Evolutionary conservation across 1,139 yeast genomes (phyloP).

Genomic region (Tardiomyces digboiensis): DNA sequence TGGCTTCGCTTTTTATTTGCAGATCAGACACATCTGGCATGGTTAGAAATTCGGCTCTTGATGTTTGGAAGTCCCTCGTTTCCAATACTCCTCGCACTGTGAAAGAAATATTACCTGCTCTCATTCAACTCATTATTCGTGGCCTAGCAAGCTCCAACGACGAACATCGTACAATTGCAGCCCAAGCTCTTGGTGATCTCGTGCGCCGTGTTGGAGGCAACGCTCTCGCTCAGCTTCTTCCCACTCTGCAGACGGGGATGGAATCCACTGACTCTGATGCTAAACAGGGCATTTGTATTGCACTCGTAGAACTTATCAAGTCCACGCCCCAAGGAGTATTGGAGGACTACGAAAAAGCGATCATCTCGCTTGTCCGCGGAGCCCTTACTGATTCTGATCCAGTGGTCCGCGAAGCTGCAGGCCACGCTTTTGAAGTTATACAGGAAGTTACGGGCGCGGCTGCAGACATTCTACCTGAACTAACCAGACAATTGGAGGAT

Average conservation of each 20-base stretch:
- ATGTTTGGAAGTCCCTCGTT: slow-evolving; percentile 95
- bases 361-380: slow-evolving; percentile 66
- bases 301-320: slow-evolving; percentile 73
- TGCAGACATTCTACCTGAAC: slow-evolving; percentile 79
- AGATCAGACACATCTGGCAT: slow-evolving; percentile 86
- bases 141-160: slow-evolving; percentile 76
- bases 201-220: slow-evolving; percentile 92
- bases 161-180: slow-evolving; percentile 79
- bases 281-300: slow-evolving; percentile 95
- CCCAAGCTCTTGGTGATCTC: slow-evolving; percentile 89
- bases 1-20: slow-evolving; percentile 81
- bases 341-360: slow-evolving; percentile 52
- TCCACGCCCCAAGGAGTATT: slow-evolving; percentile 62
- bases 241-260: slow-evolving; percentile 68
- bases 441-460: slow-evolving; percentile 70
- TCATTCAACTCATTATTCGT: slow-evolving; percentile 71
- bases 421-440: slow-evolving; percentile 79
- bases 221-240: slow-evolving; percentile 76
- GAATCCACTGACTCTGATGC: slow-evolving; percentile 62
- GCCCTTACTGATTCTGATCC: slow-evolving; percentile 70
- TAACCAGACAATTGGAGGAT: slow-evolving; percentile 61
- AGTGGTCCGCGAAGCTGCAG: slow-evolving; percentile 83
- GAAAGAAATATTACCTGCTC: slow-evolving; percentile 81
- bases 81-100: slow-evolving; percentile 96
- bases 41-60: slow-evolving; percentile 88